phyloP scores from a whole-genome alignment of 345 rosid species.

The Euphorbia lathyris region DNA sequence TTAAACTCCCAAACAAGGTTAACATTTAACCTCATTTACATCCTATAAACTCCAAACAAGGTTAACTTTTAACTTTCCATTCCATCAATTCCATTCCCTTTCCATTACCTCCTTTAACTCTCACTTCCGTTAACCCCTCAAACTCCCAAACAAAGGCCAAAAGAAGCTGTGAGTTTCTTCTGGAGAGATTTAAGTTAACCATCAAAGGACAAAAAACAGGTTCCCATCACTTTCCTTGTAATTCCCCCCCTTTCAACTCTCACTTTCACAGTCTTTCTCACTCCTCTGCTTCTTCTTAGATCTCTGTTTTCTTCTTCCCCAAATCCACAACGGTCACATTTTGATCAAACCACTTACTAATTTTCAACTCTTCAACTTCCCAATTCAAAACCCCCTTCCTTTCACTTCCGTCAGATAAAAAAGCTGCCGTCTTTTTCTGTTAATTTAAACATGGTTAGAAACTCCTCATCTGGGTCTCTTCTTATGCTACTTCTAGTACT shows the following conservation, averaged over 20 bases:
- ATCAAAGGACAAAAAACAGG: constrained; percentile 3
- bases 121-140: too few species aligned
- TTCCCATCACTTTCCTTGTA: background rate
- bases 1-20: too few species aligned
- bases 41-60: too few species aligned
- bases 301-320: background rate
- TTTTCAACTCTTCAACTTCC: background rate
- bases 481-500: constrained; percentile 6
- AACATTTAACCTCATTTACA: too few species aligned
- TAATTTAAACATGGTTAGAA: background rate
- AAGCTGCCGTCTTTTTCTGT: background rate
- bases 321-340: constrained; percentile 17
- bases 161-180: background rate
- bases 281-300: background rate
- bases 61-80: too few species aligned
- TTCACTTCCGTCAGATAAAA: too few species aligned
- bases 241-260: background rate
- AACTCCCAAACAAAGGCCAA: too few species aligned
- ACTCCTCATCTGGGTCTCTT: background rate
- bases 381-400: background rate
- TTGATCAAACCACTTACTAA: background rate
- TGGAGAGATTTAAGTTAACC: background rate
- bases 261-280: background rate
- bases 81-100: too few species aligned
- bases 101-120: too few species aligned